Evolutionary conservation across 805 yeast genomes (phyloP), one percentile per base, ranked within the genome.

Genomic region (Saccharomycopsis javanensis): DNA sequence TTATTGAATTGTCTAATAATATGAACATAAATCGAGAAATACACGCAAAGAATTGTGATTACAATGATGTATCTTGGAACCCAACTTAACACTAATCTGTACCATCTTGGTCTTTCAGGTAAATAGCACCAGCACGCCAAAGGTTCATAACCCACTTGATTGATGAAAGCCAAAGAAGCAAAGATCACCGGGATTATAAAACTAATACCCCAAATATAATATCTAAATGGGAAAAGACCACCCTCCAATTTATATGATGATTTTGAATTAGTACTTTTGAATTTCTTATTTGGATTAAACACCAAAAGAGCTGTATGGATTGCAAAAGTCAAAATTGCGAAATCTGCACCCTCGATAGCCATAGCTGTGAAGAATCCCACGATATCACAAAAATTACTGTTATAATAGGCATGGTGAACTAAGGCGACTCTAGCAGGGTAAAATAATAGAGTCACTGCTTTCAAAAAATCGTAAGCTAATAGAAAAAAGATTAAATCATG

Each of bases 321-420:
- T 1, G 97, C 96, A 70, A 90, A 86, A 35, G 85, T 77, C 33
- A 88, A 72, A 55, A 89, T 90, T 16, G 94, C 90, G 35, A 88
- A 66, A 69, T 90, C 97, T 1, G 91, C 89, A 20, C 96, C 96
- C 69, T 88, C 95, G 13, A 86, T 85, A 23, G 88, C 77, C 42
- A 83, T 75, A 2, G 91, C 87, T 1, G 96, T 86, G 69, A 88
- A 82, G 74, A 86, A 89, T 1, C 96, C 96, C 35, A 85, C 77
- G 4, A 81, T 79, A 65, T 83, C 80, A 64, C 84, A 80, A 65
- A 85, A 80, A 31, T 67, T 68, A 42, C 73, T 69, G 62, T 73
- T 74, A 56, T 74, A 76, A 66, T 80, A 81, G 6, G 81, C 70
- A 8, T 70, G 60, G 25, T 67, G 64, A 42, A 72, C 72, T 6